phyloP scores from a whole-genome alignment of 805 yeast genomes.

The Candida anglica region DNA sequence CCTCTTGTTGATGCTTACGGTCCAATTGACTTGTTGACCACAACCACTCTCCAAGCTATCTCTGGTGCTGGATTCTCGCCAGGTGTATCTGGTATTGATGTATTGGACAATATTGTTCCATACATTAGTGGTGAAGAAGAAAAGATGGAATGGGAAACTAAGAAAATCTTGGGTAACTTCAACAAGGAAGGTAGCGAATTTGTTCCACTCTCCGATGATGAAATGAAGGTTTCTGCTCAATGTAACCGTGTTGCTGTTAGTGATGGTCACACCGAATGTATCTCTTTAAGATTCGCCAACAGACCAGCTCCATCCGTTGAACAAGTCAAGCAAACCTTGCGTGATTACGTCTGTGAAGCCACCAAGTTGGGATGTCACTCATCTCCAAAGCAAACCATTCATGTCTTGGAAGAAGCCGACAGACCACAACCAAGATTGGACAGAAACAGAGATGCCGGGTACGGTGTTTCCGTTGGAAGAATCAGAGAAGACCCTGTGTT shows the following conservation, averaged over 20 bases:
- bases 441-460: constrained; percentile 91
- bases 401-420: constrained; percentile 84
- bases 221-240: constrained; percentile 87
- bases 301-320: constrained; percentile 84
- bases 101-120: constrained; percentile 91
- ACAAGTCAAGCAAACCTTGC: constrained; percentile 64
- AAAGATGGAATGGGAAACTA: constrained; percentile 97
- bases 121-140: constrained; percentile 97
- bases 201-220: constrained; percentile 56
- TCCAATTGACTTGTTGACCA: constrained; percentile 79
- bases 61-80: constrained; percentile 99
- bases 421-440: constrained; percentile 98
- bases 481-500: constrained; percentile 89
- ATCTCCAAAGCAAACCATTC: constrained; percentile 90
- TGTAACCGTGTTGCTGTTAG: constrained; percentile 96
- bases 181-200: constrained; percentile 52
- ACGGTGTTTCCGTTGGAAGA: constrained; percentile 93
- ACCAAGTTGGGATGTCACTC: constrained; percentile 75
- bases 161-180: constrained; percentile 79
- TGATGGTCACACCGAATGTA: constrained; percentile 97
- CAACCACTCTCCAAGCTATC: constrained; percentile 94
- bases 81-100: constrained; percentile 93
- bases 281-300: constrained; percentile 76
- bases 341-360: constrained; percentile 82
- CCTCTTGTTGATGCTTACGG: constrained; percentile 91